Evolutionary conservation across 192 early-diverging fungal species (phyloP).

Genomic region (Podila minutissima): DNA sequence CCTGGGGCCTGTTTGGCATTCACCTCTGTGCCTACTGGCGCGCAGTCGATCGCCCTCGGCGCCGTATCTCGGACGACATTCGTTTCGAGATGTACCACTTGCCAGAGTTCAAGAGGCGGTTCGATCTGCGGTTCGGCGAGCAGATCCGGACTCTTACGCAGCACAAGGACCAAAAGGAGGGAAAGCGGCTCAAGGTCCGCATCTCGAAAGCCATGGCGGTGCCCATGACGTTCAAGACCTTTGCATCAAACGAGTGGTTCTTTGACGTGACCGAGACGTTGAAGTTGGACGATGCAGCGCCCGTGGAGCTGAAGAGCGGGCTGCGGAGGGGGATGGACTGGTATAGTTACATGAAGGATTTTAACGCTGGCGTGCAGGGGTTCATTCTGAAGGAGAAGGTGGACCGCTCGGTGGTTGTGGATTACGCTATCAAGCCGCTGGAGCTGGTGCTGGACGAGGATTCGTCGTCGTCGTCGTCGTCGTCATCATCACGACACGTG

Average conservation of each 20-base stretch:
- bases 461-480: neutral
- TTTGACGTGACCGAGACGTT: slow-evolving; percentile 41
- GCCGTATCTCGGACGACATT: slow-evolving; percentile 32
- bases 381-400: slow-evolving; percentile 45
- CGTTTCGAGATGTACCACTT: slow-evolving; percentile 34
- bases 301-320: slow-evolving; percentile 27
- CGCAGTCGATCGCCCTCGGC: slow-evolving; percentile 26
- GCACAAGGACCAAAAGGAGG: slow-evolving; percentile 21
- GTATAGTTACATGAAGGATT: slow-evolving; percentile 45
- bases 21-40: slow-evolving; percentile 33
- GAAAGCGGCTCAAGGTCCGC: slow-evolving; percentile 26
- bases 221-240: slow-evolving; percentile 40
- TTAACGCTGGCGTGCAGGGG: slow-evolving; percentile 29
- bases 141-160: slow-evolving; percentile 37
- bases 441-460: neutral
- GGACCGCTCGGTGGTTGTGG: slow-evolving; percentile 17
- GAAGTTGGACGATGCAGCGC: slow-evolving; percentile 32
- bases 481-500: neutral
- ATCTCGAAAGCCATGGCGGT: slow-evolving; percentile 44
- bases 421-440: slow-evolving; percentile 6
- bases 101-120: slow-evolving; percentile 30
- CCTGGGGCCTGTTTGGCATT: slow-evolving; percentile 37
- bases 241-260: slow-evolving; percentile 33
- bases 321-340: slow-evolving; percentile 43
- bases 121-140: slow-evolving; percentile 39